Base-by-base conservation (phyloP, 2,329 filamentous ascomycete species). In the Mariannaea elegans region DNA sequence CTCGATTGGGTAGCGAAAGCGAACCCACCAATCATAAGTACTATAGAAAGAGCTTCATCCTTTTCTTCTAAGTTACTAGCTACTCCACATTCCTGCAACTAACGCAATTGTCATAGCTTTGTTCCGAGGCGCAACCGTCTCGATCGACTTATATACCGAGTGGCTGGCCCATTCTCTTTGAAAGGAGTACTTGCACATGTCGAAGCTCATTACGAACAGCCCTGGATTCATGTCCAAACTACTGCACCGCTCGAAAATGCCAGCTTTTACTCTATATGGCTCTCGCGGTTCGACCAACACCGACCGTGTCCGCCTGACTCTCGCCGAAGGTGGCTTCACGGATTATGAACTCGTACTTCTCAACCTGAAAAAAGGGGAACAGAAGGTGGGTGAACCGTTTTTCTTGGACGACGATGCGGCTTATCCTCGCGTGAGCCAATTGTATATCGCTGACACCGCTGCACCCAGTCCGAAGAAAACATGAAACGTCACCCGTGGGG, bases 311-410 rank as follows among this genome's bases (percentile, higher is more conserved):
- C 76, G 74, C 51, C 66, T 79, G 56, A 78, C 77, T 48, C 76
- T 80, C 34, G 78, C 76, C 42, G 78, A 80, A 67, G 78, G 74
- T 51, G 76, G 77, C 66, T 78, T 80, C 62, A 78, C 74, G 10
- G 76, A 80, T 62, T 81, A 77, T 52, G 73, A 80, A 34, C 48
- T 77, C 32, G 75, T 78, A 14, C 52, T 72, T 62, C 42, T 80
- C 53, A 74, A 79, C 63, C 66, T 81, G 14, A 65, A 68, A 56
- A 76, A 76, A 42, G 73, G 77, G 8, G 78, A 80, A 50, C 78
- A 81, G 65, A 80, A 79, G 69, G 77, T 79, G 32, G 1, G 66
- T 67, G 39, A 61, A 47, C 44, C 16, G 18, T 65, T 63, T 64
- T 45, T 63, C 10, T 34, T 13, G 14, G 3, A 42, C n/a, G 7